Percentiles rank a stretch among this genome's conserved stretches.
Conservation (phyloP, 768 basidiomycete species). For the Mycena rebaudengoi region DNA sequence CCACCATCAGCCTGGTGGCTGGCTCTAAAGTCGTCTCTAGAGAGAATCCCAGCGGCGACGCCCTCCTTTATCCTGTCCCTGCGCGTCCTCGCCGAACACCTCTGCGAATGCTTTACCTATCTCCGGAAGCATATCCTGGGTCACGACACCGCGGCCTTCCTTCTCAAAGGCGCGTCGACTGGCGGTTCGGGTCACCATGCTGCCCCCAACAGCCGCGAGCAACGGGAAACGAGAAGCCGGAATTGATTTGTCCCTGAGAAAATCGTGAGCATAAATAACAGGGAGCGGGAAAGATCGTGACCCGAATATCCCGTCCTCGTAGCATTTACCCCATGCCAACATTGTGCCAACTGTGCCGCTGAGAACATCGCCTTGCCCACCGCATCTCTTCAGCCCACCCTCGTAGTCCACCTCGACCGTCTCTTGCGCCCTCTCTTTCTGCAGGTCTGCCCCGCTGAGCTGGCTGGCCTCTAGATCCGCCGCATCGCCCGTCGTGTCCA, state of each 20-base stretch:
- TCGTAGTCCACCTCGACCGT: conserved; percentile 70
- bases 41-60: too few relatives aligned
- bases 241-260: conserved; percentile 58
- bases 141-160: conserved; percentile 83
- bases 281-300: conserved; percentile 42
- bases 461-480: conserved; percentile 55
- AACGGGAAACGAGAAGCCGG: conserved; percentile 77
- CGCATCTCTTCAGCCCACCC: conserved; percentile 92
- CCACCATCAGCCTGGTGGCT: too few relatives aligned
- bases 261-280: not conserved
- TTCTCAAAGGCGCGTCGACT: conserved; percentile 80
- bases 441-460: conserved; percentile 51
- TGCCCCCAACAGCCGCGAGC: conserved; percentile 85
- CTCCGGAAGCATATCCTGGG: conserved; percentile 77
- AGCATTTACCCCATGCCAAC: conserved; percentile 95
- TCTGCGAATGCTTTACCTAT: conserved; percentile 76
- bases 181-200: conserved; percentile 87
- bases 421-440: conserved; percentile 64
- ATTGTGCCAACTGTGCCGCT: conserved; percentile 89
- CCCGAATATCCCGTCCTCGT: conserved; percentile 87
- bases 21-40: too few relatives aligned
- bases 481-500: conserved; percentile 68
- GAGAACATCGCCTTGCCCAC: conserved; percentile 95
- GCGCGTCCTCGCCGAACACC: conserved; percentile 66
- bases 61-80: conserved; percentile 48